A percentile compares a stretch with the other conserved stretches of the same genome.
Evolutionary conservation across 805 yeast species (phyloP).

Genomic region (Candida gorgasii): DNA sequence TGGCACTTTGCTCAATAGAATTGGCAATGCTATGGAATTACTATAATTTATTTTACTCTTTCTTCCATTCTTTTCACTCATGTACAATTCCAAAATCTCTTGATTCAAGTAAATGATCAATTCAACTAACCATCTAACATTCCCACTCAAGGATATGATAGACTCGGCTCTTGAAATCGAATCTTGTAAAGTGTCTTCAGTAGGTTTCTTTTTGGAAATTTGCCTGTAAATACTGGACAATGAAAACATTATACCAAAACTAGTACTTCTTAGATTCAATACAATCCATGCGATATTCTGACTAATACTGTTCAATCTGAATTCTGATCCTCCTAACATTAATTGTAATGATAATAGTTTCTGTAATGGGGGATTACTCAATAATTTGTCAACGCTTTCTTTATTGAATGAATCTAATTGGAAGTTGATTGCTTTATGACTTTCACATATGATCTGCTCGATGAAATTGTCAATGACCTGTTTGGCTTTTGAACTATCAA

Average conservation of each 20-base stretch:
- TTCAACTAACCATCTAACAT: slow-evolving; percentile 84
- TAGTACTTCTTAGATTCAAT: slow-evolving; percentile 66
- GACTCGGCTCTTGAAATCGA: slow-evolving; percentile 62
- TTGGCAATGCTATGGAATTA: slow-evolving; percentile 53
- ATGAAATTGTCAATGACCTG: slow-evolving; percentile 28
- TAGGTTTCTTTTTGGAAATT: slow-evolving; percentile 58
- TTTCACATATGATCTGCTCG: slow-evolving; percentile 56
- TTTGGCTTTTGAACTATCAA: slow-evolving; percentile 14
- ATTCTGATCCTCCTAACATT: slow-evolving; percentile 50
- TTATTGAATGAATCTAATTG: slow-evolving; percentile 62
- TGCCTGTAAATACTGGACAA: slow-evolving; percentile 63
- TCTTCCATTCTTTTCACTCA: slow-evolving; percentile 21
- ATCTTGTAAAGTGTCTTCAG: slow-evolving; percentile 53
- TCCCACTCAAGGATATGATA: slow-evolving; percentile 65
- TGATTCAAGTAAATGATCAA: slow-evolving; percentile 70
- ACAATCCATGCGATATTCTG: slow-evolving; percentile 61
- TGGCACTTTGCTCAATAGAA: slow-evolving; percentile 68
- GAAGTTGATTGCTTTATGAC: slow-evolving; percentile 74
- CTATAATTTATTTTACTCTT: slow-evolving; percentile 23
- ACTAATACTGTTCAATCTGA: slow-evolving; percentile 23
- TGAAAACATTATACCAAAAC: slow-evolving; percentile 68
- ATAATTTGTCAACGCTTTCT: slow-evolving; percentile 73
- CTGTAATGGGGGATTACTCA: slow-evolving; percentile 78
- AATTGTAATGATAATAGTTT: slow-evolving; percentile 69
- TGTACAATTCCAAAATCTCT: slow-evolving; percentile 57